phyloP scores from a whole-genome alignment of 2,329 filamentous ascomycete species.

The Trichoderma endophyticum region DNA sequence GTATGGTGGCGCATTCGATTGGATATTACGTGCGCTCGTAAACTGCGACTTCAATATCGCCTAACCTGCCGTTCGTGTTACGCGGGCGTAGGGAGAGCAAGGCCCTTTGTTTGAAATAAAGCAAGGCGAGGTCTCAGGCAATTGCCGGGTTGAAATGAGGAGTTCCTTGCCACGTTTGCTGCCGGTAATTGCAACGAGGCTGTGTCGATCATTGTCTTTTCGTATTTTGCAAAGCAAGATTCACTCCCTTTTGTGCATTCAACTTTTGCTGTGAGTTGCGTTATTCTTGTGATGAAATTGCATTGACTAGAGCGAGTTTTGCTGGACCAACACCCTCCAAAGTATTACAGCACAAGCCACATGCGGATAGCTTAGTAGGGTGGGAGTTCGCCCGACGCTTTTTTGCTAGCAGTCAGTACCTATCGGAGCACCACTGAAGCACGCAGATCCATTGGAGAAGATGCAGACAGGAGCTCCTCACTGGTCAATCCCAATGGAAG shows the following conservation, averaged over 20 bases:
- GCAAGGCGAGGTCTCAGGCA: background rate
- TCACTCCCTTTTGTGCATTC: background rate
- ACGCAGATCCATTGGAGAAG: background rate
- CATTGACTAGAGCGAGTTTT: background rate
- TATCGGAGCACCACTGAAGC: background rate
- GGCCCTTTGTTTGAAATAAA: background rate
- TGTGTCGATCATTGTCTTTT: background rate
- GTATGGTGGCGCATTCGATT: slow-evolving; percentile 4
- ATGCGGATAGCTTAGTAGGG: background rate
- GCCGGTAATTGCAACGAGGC: background rate
- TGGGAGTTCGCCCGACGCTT: background rate
- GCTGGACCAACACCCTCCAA: background rate
- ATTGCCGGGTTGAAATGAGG: background rate
- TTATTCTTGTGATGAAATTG: background rate
- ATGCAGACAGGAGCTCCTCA: background rate
- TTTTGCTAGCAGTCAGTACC: background rate
- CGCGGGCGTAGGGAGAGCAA: background rate
- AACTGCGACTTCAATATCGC: slow-evolving; percentile 11
- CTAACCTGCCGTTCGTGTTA: background rate
- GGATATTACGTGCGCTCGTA: background rate
- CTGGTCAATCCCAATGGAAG: background rate
- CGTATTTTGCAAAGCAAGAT: background rate
- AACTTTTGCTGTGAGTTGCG: background rate
- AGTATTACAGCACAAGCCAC: background rate
- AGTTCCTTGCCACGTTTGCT: background rate